A percentile compares a stretch with the other conserved stretches of the same genome.
These are phyloP conservation scores for Pythium sp. DNA, from an alignment of 352 stramenopile species.

Conservation along the genomic window DNA sequence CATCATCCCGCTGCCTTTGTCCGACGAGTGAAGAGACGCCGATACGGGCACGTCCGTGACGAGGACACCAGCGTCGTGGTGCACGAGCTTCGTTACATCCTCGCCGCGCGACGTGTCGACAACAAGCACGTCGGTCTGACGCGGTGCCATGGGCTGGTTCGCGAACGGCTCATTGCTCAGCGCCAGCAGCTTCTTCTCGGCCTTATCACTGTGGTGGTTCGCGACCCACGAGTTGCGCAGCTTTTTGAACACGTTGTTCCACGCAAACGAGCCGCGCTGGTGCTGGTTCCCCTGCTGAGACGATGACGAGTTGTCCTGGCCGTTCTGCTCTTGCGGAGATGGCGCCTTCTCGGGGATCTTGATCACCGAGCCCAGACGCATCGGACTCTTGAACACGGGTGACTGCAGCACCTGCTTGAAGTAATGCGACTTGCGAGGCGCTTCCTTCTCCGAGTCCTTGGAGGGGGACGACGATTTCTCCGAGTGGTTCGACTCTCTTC, in stretches of 20 bases:
- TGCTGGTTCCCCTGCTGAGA: slow-evolving; percentile 5
- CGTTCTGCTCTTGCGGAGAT: slow-evolving; percentile 27
- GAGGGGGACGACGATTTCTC: slow-evolving; percentile 18
- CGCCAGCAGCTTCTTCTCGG: slow-evolving; percentile 68
- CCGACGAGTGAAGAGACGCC: slow-evolving; percentile 16
- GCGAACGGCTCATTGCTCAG: slow-evolving; percentile 73
- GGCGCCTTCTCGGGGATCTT: slow-evolving; percentile 50
- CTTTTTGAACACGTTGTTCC: slow-evolving; percentile 81
- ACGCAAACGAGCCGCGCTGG: slow-evolving; percentile 61
- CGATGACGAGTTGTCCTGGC: slow-evolving; percentile 21
- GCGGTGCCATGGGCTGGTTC: slow-evolving; percentile 34
- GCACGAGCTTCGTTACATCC: slow-evolving; percentile 78
- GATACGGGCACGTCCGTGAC: slow-evolving; percentile 53
- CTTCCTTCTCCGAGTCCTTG: slow-evolving; percentile 24
- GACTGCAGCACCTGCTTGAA: slow-evolving; percentile 86
- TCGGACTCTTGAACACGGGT: slow-evolving; percentile 77
- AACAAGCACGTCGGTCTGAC: slow-evolving; percentile 68
- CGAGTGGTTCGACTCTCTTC: slow-evolving; percentile 12
- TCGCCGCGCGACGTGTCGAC: slow-evolving; percentile 80
- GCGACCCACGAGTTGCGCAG: slow-evolving; percentile 79
- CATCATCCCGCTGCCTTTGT: slow-evolving; percentile 27
- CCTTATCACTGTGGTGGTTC: slow-evolving; percentile 47
- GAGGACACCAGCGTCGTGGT: slow-evolving; percentile 69
- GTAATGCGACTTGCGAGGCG: slow-evolving; percentile 72
- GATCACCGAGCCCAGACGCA: slow-evolving; percentile 77